Evolutionary conservation across 2,329 filamentous ascomycete genomes (phyloP).

Genomic region (Trichoderma guizhouense): DNA sequence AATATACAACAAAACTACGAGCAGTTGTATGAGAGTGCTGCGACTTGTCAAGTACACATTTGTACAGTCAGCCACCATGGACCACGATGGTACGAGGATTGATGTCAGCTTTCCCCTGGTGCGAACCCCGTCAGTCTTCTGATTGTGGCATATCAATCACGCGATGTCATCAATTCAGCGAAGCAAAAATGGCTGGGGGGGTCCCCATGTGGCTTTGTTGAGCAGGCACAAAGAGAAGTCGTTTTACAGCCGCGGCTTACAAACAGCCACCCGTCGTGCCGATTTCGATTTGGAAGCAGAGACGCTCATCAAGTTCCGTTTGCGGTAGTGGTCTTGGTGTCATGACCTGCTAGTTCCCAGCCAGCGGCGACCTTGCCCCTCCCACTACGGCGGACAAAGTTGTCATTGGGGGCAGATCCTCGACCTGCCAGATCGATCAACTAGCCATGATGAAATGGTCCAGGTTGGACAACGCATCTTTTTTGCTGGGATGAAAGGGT

Average conservation of each 20-base stretch:
- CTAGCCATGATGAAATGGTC: not conserved
- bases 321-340: not conserved
- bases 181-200: not conserved
- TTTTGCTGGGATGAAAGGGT: not conserved
- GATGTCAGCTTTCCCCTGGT: slow-evolving; percentile 9
- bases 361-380: not conserved
- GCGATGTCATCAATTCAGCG: not conserved
- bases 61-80: not conserved
- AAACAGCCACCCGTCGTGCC: not conserved
- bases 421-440: slow-evolving; percentile 11
- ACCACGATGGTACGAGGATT: not conserved
- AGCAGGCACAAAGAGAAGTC: not conserved
- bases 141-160: not conserved
- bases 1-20: not conserved
- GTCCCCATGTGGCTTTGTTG: not conserved
- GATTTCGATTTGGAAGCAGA: not conserved
- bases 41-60: not conserved
- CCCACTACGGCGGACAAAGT: not conserved
- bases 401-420: not conserved
- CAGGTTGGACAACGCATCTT: not conserved
- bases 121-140: not conserved
- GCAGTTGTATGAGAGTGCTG: not conserved
- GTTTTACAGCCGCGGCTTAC: not conserved
- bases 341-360: not conserved
- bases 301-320: not conserved